These are phyloP conservation scores for Piper longum DNA, from an alignment of 164 flowering plant genomes.

Conservation along the genomic window DNA sequence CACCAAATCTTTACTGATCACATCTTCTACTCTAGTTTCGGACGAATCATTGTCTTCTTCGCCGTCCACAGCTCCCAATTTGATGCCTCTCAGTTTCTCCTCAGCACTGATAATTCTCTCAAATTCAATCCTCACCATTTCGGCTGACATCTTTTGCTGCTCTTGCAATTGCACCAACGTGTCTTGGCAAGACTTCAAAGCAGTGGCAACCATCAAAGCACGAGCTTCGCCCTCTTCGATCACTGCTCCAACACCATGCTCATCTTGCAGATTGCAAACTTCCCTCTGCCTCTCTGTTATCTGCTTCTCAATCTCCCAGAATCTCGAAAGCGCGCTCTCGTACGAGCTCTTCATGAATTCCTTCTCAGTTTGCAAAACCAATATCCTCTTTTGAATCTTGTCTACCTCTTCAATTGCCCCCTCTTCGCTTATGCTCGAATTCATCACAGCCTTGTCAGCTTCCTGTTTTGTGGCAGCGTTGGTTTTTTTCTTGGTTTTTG, in stretches of 20 bases:
- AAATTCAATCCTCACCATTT: constrained; percentile 34
- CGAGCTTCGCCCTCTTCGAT: constrained; percentile 70
- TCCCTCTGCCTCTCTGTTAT: constrained; percentile 39
- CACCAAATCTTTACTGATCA: constrained; percentile 11
- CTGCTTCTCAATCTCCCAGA: constrained; percentile 52
- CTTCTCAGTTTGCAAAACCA: constrained; percentile 63
- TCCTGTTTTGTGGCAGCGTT: constrained; percentile 14
- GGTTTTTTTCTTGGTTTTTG: constrained; percentile 11
- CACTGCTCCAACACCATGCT: constrained; percentile 33
- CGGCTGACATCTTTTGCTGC: constrained; percentile 28
- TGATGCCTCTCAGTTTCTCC: constrained; percentile 29
- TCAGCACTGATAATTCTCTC: constrained; percentile 25
- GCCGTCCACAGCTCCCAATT: constrained; percentile 10
- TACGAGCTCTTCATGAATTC: constrained; percentile 58
- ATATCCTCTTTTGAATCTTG: constrained; percentile 50
- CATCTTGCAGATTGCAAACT: constrained; percentile 54
- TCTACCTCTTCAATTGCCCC: constrained; percentile 29
- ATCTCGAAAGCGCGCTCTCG: constrained; percentile 35
- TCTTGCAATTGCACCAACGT: constrained; percentile 37
- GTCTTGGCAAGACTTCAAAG: constrained; percentile 52
- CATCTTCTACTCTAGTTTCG: constrained; percentile 4
- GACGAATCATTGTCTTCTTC: constrained; percentile 16
- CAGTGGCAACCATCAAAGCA: constrained; percentile 46
- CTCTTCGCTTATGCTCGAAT: constrained; percentile 14
- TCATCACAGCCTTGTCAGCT: constrained; percentile 7